Conservation (phyloP, 371 early-diverging fungal species). For the Synchytrium microbalum region DNA sequence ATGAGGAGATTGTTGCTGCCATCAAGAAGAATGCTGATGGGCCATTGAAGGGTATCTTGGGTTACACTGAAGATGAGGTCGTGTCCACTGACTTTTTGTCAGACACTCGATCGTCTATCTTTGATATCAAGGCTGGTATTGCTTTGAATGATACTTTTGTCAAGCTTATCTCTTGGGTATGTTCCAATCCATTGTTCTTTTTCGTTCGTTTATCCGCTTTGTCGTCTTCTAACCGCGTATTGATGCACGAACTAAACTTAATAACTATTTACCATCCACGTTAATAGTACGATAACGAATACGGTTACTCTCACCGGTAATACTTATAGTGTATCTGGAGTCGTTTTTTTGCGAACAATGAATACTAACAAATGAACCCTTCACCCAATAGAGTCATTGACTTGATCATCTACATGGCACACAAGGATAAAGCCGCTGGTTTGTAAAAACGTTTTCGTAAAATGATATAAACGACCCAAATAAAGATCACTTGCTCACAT, state of each 20-base stretch:
- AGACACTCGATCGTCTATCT: constrained; percentile 84
- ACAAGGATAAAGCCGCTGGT: constrained; percentile 34
- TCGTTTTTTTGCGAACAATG: neutral
- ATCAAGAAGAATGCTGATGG: constrained; percentile 69
- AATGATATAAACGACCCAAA: constrained; percentile 48
- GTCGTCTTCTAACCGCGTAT: neutral
- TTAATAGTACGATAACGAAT: constrained; percentile 36
- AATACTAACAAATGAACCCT: neutral
- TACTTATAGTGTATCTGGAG: too few species aligned
- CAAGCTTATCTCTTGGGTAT: constrained; percentile 96
- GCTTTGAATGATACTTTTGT: constrained; percentile 93
- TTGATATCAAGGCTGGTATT: constrained; percentile 97
- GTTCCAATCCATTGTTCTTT: too few species aligned
- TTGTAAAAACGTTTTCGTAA: constrained; percentile 55
- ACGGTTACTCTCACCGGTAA: constrained; percentile 95
- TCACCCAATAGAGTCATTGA: too few species aligned
- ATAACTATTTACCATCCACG: constrained; percentile 1
- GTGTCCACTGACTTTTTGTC: constrained; percentile 97
- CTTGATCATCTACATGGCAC: constrained; percentile 71
- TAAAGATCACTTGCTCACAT: constrained; percentile 54
- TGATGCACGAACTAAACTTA: neutral
- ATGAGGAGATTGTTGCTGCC: constrained; percentile 80
- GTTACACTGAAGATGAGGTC: constrained; percentile 93
- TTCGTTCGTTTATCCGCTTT: too few species aligned
- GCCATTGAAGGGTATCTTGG: constrained; percentile 87